Evolutionary conservation across 345 rosid genomes (phyloP).

Genomic region (Eucalyptus erythrocorys): DNA sequence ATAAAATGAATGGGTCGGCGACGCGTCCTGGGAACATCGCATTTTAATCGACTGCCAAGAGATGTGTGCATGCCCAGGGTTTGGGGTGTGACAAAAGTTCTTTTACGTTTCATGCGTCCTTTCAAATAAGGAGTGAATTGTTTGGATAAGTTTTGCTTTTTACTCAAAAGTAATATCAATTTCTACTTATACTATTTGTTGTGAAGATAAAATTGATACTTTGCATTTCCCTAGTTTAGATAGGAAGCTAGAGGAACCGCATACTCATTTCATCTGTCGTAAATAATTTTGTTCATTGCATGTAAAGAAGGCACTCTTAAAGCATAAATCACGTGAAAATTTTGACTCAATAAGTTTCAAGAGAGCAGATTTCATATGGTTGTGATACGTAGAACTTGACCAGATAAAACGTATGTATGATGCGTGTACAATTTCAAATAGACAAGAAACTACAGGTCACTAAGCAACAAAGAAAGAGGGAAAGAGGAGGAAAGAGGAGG

Average conservation of each 20-base stretch:
- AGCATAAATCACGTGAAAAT: not conserved
- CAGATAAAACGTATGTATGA: too few species aligned
- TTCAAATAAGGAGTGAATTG: too few species aligned
- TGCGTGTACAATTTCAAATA: too few species aligned
- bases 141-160: too few species aligned
- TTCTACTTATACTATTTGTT: not conserved
- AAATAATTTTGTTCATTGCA: not conserved
- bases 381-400: not conserved
- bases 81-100: too few species aligned
- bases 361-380: not conserved
- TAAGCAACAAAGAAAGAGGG: not conserved
- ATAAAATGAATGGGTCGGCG: too few species aligned
- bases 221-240: not conserved
- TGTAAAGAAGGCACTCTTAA: not conserved
- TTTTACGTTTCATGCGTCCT: too few species aligned
- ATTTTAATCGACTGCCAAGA: too few species aligned
- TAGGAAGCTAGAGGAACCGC: not conserved
- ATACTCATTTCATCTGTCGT: not conserved
- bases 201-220: not conserved
- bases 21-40: too few species aligned
- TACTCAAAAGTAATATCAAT: not conserved
- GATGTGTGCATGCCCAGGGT: too few species aligned
- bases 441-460: not conserved
- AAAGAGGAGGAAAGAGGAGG: too few species aligned
- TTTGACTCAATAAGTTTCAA: not conserved